Base-by-base conservation (phyloP, 2,329 filamentous ascomycete species). In the Zelopaecilomyces penicillatus region DNA sequence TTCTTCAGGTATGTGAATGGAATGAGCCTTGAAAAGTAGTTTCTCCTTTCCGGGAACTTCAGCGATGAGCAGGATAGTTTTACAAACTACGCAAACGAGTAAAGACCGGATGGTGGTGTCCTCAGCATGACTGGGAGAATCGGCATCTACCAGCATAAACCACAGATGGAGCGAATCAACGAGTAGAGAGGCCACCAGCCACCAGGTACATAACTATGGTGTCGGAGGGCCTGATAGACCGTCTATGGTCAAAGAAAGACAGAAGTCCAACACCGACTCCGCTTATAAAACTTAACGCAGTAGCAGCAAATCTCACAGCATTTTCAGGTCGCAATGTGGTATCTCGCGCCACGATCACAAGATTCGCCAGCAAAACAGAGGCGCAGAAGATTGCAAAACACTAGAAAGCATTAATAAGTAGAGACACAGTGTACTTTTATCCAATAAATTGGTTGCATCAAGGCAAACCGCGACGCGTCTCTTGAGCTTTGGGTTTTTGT, bases 191-290 rank as follows among this genome's bases (percentile, higher is more conserved):
- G 41, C n/a, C 26, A 39, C 45, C 1, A 19, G 41, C n/a, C 26
- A 39, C 45, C 1, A 19, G 7, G 7, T 41, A 30, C 19, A 19
- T 19, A 19, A 19, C 19, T 19, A 19, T 19, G 19, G 19, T 19
- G 12, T n/a, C 32, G 2, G 45, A 47, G 19, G 45, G 45, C 4
- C 30, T 32, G 8, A 47, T 44, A 12, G 42, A 44, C n/a, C 32
- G 38, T 33, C 35, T 47, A 27, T 47, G 45, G 27, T 47, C 45
- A 27, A 28, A 19, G 19, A 19, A 19, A 19, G 19, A 19, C 19
- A 19, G 19, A 19, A 19, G 19, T 19, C 19, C 19, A 19, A 19
- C 19, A 19, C 19, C 19, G 3, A 19, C 19, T 19, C 19, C 19
- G 19, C 19, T 19, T 19, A 19, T 19, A 19, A 19, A 19, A 19